Conservation (phyloP, 2,329 filamentous ascomycete genomes). For the Bipolaris oryzae region DNA sequence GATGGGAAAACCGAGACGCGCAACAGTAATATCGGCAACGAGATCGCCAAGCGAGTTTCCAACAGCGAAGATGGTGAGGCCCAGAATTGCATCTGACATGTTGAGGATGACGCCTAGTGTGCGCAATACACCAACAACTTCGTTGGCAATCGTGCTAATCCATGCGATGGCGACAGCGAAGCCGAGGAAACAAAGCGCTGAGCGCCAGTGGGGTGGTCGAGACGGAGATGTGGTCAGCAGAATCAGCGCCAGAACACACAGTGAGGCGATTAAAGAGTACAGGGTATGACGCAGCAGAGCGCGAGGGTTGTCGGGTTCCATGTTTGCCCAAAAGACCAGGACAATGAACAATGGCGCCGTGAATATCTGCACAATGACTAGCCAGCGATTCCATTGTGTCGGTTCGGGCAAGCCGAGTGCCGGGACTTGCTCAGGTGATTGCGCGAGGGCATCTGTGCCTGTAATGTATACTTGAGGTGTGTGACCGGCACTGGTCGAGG, state of each 20-base stretch:
- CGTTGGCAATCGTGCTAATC: slow-evolving; percentile 94
- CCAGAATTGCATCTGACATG: slow-evolving; percentile 93
- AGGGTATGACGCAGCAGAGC: slow-evolving; percentile 64
- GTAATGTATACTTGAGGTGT: slow-evolving; percentile 38
- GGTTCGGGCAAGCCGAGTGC: slow-evolving; percentile 29
- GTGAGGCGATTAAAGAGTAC: slow-evolving; percentile 60
- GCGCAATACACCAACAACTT: slow-evolving; percentile 95
- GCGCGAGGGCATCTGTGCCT: slow-evolving; percentile 41
- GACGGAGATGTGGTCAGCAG: slow-evolving; percentile 71
- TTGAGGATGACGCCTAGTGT: slow-evolving; percentile 87
- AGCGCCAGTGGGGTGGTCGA: slow-evolving; percentile 73
- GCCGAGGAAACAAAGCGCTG: slow-evolving; percentile 82
- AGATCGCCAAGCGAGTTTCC: slow-evolving; percentile 95
- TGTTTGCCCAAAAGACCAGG: slow-evolving; percentile 75
- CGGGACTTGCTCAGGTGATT: slow-evolving; percentile 47
- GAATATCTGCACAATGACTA: slow-evolving; percentile 83
- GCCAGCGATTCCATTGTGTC: slow-evolving; percentile 86
- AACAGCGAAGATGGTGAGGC: slow-evolving; percentile 93
- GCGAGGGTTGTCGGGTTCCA: slow-evolving; percentile 60
- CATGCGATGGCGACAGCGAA: slow-evolving; percentile 92
- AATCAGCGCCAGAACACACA: slow-evolving; percentile 69
- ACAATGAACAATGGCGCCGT: slow-evolving; percentile 84
- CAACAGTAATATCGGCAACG: slow-evolving; percentile 93
- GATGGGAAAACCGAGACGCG: slow-evolving; percentile 89
- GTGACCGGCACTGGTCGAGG: slow-evolving; percentile 28